Conservation (phyloP, 257 asterid genomes). For the Capsicum pubescens region DNA sequence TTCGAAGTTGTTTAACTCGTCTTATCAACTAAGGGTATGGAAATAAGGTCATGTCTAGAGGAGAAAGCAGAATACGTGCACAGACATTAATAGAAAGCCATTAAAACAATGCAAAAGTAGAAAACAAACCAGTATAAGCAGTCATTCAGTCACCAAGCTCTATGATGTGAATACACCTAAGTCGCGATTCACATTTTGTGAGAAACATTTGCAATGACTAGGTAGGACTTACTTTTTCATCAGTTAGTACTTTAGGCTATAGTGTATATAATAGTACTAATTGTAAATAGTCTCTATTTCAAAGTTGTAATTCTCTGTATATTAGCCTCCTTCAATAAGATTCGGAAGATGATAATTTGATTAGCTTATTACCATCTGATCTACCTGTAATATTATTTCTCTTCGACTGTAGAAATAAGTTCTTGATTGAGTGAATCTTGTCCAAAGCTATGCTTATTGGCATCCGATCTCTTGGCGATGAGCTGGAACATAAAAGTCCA, state of each 20-base stretch:
- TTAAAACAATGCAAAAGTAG: neutral
- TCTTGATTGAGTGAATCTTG: neutral
- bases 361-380: constrained; percentile 19
- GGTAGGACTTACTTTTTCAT: neutral
- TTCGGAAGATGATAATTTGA: neutral
- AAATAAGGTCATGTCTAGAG: too few species aligned
- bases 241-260: neutral
- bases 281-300: neutral
- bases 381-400: neutral
- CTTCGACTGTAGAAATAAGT: neutral
- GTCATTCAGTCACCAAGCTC: neutral
- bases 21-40: too few species aligned
- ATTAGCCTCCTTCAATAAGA: neutral
- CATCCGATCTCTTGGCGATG: constrained; percentile 24
- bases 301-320: neutral
- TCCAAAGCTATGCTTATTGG: constrained; percentile 26
- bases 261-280: neutral
- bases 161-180: too few species aligned
- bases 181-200: neutral
- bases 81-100: neutral
- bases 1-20: too few species aligned
- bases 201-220: neutral
- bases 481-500: constrained; percentile 38
- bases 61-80: neutral
- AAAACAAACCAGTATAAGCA: neutral